Evolutionary conservation across 768 basidiomycete genomes (phyloP).

Genomic region (Tylopilus rubrobrunneus): DNA sequence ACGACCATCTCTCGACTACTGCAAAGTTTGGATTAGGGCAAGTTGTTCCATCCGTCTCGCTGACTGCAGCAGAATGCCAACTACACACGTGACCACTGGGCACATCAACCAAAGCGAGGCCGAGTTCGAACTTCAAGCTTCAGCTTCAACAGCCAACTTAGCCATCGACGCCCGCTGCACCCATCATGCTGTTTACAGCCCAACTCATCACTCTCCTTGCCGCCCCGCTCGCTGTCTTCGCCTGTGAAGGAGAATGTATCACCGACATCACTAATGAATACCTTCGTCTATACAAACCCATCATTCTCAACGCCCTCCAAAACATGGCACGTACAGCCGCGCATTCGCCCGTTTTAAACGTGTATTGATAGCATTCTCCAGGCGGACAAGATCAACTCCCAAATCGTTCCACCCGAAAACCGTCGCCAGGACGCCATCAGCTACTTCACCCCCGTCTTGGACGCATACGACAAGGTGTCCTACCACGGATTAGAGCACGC

Average conservation of each 20-base stretch:
- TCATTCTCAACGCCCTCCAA: constrained; percentile 37
- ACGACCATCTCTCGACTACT: too few species aligned
- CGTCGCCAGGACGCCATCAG: constrained; percentile 23
- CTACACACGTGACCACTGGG: constrained; percentile 18
- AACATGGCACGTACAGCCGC: constrained; percentile 39
- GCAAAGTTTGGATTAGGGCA: too few species aligned
- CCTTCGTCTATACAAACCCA: constrained; percentile 44
- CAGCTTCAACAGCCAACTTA: neutral
- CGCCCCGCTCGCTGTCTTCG: constrained; percentile 39
- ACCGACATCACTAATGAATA: constrained; percentile 54
- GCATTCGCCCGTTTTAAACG: too few species aligned
- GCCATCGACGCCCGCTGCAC: constrained; percentile 8
- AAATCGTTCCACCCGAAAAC: constrained; percentile 29
- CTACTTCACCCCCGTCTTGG: constrained; percentile 46
- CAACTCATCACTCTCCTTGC: constrained; percentile 24
- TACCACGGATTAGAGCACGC: constrained; percentile 45
- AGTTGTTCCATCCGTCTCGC: neutral
- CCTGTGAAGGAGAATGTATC: constrained; percentile 74
- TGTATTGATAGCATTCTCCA: constrained; percentile 13
- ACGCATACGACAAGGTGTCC: constrained; percentile 42
- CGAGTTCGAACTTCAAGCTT: neutral
- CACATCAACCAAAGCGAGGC: neutral
- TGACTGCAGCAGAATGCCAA: constrained; percentile 5
- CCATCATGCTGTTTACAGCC: constrained; percentile 19
- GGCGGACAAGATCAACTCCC: constrained; percentile 35